A percentile compares a stretch with the other conserved stretches of the same genome.
phyloP scores from a whole-genome alignment of 352 stramenopile species.

The Blastocystis sp. region DNA sequence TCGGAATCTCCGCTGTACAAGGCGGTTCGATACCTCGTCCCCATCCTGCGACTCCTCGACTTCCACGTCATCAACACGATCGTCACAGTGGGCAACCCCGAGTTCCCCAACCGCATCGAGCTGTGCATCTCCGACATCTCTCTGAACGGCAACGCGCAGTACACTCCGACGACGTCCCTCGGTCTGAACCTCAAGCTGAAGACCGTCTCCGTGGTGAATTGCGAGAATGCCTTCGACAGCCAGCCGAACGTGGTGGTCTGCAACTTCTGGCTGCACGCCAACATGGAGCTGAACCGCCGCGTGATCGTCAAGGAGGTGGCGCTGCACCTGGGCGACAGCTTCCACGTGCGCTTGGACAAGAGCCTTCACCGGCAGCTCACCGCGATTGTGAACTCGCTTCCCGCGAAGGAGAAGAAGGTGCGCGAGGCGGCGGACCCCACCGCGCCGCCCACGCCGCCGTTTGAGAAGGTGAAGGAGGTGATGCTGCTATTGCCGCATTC shows the following conservation, averaged over 20 bases:
- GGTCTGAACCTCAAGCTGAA: neutral
- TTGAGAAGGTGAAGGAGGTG: slow-evolving; percentile 2
- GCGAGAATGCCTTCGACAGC: slow-evolving; percentile 44
- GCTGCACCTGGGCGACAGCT: slow-evolving; percentile 19
- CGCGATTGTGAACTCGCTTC: slow-evolving; percentile 42
- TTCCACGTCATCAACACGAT: slow-evolving; percentile 30
- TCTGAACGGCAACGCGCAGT: slow-evolving; percentile 36
- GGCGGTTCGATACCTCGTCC: slow-evolving; percentile 9
- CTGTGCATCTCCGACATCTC: neutral
- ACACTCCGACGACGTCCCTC: slow-evolving; percentile 23
- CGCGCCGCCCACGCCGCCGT: neutral
- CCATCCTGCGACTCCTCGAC: slow-evolving; percentile 23
- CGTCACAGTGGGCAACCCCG: neutral
- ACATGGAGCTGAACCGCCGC: neutral
- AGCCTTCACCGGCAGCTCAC: slow-evolving; percentile 37
- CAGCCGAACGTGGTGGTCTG: slow-evolving; percentile 46
- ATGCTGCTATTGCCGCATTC: slow-evolving; percentile 20
- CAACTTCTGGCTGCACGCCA: slow-evolving; percentile 33
- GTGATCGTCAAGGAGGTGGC: slow-evolving; percentile 4
- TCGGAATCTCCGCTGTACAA: neutral
- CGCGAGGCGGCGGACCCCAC: neutral
- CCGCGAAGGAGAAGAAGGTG: neutral
- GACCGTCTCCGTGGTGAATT: slow-evolving; percentile 22
- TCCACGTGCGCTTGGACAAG: slow-evolving; percentile 57
- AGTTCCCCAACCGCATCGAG: slow-evolving; percentile 43